Base-by-base conservation (phyloP, 2,329 filamentous ascomycete species). In the Ascochyta koolunga region DNA sequence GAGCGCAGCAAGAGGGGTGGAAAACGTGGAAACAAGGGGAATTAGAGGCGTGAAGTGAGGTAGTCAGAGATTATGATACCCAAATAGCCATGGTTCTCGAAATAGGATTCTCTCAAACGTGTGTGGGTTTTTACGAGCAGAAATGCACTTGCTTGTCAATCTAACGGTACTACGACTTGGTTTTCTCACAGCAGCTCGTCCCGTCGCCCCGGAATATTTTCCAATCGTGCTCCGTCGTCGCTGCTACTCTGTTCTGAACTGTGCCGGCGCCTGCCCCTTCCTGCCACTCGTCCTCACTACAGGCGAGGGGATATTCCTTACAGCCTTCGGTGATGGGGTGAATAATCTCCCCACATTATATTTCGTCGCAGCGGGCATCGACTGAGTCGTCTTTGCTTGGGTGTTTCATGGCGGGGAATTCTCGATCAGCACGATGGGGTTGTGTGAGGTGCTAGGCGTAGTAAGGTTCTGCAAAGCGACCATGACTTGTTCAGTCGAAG, bases 1-100 rank as follows among this genome's bases (percentile, higher is more conserved):
- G 87, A 93, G 52, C 84, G 93, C 72, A 87, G 86, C 72, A 96
- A 96, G 80, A 86, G 86, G 57, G 93, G 93, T 47, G 93, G 93
- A 6, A 86, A 88, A 75, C 85, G 91, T 70, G 86, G 88, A 49
- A 97, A 97, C 74, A 78, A 56, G 56, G 67, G 67, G 3, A 54
- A 67, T 43, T 65, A 43, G 8, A 21, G 6, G 9, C 10, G 8
- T n/a, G n/a, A n/a, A n/a, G 5, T n/a, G 8, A n/a, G 22, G 29
- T 16, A 27, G 7, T 13, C 27, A 36, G 29, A 46, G 38, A 31
- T 50, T 16, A 50, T 21, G 51, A 54, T 54, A 54, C 51, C 51
- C 51, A 39, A 45, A 54, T 54, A 42, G 37, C 47, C 24, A 21
- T 25, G 29, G 41, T 36, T 6, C 10, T 29, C 27, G 13, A 29